A percentile compares a stretch with the other conserved stretches of the same genome.
phyloP scores from a whole-genome alignment of 768 basidiomycete genomes.

The Naganishia kalamii region DNA sequence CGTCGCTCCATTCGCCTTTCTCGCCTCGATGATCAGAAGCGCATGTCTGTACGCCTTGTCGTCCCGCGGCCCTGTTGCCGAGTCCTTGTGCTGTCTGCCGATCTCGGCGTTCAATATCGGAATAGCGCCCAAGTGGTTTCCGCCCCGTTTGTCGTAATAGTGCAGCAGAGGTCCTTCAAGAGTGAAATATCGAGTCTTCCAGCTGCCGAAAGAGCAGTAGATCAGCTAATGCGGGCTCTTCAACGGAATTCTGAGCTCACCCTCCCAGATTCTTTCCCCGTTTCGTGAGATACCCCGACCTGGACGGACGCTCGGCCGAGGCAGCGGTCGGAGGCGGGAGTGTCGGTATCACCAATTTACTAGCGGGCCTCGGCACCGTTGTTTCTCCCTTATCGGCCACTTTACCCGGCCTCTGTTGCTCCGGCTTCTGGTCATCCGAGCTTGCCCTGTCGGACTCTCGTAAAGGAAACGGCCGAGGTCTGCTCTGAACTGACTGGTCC shows the following conservation, averaged over 20 bases:
- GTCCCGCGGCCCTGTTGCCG: conserved; percentile 58
- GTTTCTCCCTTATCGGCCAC: conserved; percentile 86
- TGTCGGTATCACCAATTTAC: conserved; percentile 71
- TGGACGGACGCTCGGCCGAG: conserved; percentile 69
- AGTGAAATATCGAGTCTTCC: conserved; percentile 94
- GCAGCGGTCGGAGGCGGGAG: conserved; percentile 57
- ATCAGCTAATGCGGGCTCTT: not conserved
- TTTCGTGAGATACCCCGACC: conserved; percentile 93
- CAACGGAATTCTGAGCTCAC: conserved; percentile 28
- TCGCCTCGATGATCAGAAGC: conserved; percentile 81
- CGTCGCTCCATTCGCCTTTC: conserved; percentile 22
- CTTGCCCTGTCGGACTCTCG: not conserved
- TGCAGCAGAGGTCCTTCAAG: conserved; percentile 82
- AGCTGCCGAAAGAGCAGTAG: conserved; percentile 40
- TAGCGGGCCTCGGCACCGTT: no score
- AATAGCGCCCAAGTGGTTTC: conserved; percentile 84
- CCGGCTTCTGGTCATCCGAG: not conserved
- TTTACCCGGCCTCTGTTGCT: conserved; percentile 40
- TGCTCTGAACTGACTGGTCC: not conserved
- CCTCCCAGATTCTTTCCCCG: conserved; percentile 96
- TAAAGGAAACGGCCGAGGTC: not conserved
- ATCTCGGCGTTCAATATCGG: conserved; percentile 87
- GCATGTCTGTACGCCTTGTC: conserved; percentile 95
- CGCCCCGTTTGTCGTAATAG: conserved; percentile 94
- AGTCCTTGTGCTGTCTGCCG: conserved; percentile 72